These are phyloP conservation scores for Chytriomyces sp. DNA, from an alignment of 192 early-diverging fungal species.

Conservation along the genomic window DNA sequence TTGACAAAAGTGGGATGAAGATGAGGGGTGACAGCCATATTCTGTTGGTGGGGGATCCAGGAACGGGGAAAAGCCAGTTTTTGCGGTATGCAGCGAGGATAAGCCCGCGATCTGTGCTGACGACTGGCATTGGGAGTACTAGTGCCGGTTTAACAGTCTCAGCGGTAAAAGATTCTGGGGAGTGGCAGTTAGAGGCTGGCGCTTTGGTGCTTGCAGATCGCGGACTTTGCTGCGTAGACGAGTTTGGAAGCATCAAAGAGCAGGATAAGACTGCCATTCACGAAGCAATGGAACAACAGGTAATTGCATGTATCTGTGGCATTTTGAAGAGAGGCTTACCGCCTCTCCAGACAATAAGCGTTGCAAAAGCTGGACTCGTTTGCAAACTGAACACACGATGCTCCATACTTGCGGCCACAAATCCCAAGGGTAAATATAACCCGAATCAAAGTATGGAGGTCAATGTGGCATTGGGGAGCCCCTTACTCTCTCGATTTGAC, in stretches of 20 bases:
- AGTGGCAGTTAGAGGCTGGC: conserved; percentile 83
- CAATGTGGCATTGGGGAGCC: conserved; percentile 68
- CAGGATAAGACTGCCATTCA: conserved; percentile 73
- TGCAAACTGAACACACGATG: conserved; percentile 78
- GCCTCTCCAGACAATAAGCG: conserved; percentile 63
- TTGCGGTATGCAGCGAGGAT: conserved; percentile 69
- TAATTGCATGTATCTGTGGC: not conserved
- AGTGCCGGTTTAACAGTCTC: conserved; percentile 76
- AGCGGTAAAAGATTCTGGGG: conserved; percentile 69
- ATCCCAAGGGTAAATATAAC: conserved; percentile 77
- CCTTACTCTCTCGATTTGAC: conserved; percentile 75
- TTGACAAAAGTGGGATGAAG: conserved; percentile 51
- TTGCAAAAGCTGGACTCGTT: conserved; percentile 80
- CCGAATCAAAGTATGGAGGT: conserved; percentile 57
- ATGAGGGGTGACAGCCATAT: conserved; percentile 75
- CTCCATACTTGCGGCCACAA: conserved; percentile 79
- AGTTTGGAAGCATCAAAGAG: conserved; percentile 78
- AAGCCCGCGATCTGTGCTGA: conserved; percentile 68
- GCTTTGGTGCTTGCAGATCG: conserved; percentile 78
- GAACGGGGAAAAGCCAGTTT: conserved; percentile 80
- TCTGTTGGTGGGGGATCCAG: conserved; percentile 78
- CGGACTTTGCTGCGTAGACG: conserved; percentile 81
- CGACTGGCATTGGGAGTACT: conserved; percentile 76
- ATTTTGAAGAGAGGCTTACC: not conserved
- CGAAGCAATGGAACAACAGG: conserved; percentile 86